Conservation (phyloP, 1,284 basidiomycete species). For the Heliocybe sulcata region DNA sequence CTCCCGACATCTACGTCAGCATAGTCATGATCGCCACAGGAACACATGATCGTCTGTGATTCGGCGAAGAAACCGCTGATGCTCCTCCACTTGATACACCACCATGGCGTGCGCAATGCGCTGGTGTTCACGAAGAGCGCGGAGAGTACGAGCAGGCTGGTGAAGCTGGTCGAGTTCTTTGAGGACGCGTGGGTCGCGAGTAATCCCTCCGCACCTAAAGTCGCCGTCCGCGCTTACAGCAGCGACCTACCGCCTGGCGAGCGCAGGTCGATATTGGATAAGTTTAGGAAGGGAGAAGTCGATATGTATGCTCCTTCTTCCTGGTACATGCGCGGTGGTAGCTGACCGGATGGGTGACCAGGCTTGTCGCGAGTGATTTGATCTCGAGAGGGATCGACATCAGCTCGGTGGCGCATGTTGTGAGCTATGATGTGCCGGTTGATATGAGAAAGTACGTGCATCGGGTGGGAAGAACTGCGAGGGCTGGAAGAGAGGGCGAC, state of each 20-base stretch:
- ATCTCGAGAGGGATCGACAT: constrained; percentile 98
- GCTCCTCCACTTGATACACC: constrained; percentile 81
- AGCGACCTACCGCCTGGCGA: constrained; percentile 78
- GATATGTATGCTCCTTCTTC: constrained; percentile 59
- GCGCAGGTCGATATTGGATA: constrained; percentile 70
- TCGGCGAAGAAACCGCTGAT: constrained; percentile 83
- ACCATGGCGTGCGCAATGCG: constrained; percentile 54
- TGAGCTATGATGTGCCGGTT: constrained; percentile 93
- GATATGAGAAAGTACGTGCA: constrained; percentile 98
- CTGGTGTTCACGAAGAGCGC: constrained; percentile 96
- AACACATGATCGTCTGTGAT: constrained; percentile 82
- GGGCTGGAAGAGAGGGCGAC: constrained; percentile 80
- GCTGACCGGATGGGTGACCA: constrained; percentile 21
- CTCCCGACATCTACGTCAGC: too few relatives aligned
- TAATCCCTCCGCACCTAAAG: constrained; percentile 17
- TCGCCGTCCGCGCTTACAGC: constrained; percentile 72
- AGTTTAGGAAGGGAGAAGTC: constrained; percentile 78
- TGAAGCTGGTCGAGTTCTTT: constrained; percentile 80
- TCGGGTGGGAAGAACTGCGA: constrained; percentile 90
- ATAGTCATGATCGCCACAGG: constrained; percentile 41
- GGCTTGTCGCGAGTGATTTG: constrained; percentile 91
- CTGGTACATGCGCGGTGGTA: constrained; percentile 1
- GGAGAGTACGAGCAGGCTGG: constrained; percentile 82
- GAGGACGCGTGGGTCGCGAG: constrained; percentile 4
- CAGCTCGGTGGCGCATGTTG: constrained; percentile 83